Evolutionary conservation across 129 eudicot species (phyloP).

Genomic region (Dittrichia graveolens): DNA sequence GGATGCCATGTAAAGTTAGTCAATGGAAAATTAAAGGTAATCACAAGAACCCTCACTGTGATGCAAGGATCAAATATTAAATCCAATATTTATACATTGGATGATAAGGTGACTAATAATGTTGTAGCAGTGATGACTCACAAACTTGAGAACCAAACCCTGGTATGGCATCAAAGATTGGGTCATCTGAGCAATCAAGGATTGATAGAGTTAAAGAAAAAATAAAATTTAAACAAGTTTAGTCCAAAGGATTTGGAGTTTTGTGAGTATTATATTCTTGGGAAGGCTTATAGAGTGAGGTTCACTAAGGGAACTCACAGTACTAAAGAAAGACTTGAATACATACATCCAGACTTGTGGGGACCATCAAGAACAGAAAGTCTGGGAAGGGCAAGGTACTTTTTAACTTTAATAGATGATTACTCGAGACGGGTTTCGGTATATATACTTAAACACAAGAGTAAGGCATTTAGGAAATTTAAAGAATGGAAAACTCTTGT

Average conservation of each 20-base stretch:
- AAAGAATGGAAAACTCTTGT: background rate
- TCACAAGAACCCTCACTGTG: background rate
- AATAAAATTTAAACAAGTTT: background rate
- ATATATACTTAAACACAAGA: background rate
- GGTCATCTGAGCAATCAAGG: background rate
- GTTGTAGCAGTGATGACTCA: too few relatives aligned
- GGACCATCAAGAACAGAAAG: background rate
- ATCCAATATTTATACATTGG: background rate
- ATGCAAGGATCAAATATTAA: background rate
- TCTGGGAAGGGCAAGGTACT: background rate
- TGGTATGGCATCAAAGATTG: background rate
- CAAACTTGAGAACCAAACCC: too few relatives aligned
- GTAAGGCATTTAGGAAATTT: too few relatives aligned
- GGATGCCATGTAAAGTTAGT: background rate
- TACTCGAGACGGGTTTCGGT: background rate
- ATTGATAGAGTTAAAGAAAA: background rate
- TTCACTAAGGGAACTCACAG: too few relatives aligned
- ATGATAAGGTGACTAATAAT: background rate
- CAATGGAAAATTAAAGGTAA: background rate
- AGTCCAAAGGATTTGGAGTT: background rate
- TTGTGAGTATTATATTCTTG: background rate
- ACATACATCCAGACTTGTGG: background rate
- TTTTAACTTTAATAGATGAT: background rate
- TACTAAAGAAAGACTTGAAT: too few relatives aligned
- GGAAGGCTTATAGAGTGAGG: background rate